Evolutionary conservation across 2,329 filamentous ascomycete species (phyloP), one percentile per base, ranked within the genome.

Genomic region (Sarocladium kiliense): DNA sequence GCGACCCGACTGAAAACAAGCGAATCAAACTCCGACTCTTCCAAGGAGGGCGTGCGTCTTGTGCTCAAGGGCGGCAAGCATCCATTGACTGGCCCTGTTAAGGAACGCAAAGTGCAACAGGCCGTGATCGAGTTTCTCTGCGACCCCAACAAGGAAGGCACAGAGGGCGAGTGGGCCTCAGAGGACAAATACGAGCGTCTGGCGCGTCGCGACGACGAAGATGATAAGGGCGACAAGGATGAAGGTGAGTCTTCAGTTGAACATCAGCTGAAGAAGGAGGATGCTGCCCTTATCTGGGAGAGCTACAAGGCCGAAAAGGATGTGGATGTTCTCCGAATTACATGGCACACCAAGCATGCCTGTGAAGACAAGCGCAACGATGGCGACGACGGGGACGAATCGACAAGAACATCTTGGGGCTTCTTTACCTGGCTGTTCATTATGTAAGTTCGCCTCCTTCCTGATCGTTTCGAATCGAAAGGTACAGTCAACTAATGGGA

Each of bases 341-440:
- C 88, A 34, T 99, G 93, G 93, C 77, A 81, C 66, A 97, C 93
- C 14, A 91, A 93, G 70, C 86, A 91, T 66, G 93, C 90, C 1
- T 97, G 94, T 69, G 86, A 91, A 66, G 50, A 53, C 50, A 76
- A 73, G 53, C 69, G 69, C 25, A 71, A 66, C 36, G 73, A 76
- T 34, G 74, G 74, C 62, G 72, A 75, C 54, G 72, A 77, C 12
- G 74, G 71, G 6, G 73, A 76, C 18, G 74, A 73, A 10, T 74
- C 76, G 41, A 69, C 75, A 56, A 76, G 77, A 54, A 71, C 70
- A 18, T 80, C 84, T 66, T 97, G 93, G 94, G 94, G 94, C 1
- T 94, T 97, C 77, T 97, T 97, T 66, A 97, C 93, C 18, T 99
- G 94, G 94, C 82, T 97, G 65, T 83, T 97, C 62, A 85, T 99